Evolutionary conservation across 2,329 filamentous ascomycete genomes (phyloP).

Genomic region (Stenocarpella maydis): DNA sequence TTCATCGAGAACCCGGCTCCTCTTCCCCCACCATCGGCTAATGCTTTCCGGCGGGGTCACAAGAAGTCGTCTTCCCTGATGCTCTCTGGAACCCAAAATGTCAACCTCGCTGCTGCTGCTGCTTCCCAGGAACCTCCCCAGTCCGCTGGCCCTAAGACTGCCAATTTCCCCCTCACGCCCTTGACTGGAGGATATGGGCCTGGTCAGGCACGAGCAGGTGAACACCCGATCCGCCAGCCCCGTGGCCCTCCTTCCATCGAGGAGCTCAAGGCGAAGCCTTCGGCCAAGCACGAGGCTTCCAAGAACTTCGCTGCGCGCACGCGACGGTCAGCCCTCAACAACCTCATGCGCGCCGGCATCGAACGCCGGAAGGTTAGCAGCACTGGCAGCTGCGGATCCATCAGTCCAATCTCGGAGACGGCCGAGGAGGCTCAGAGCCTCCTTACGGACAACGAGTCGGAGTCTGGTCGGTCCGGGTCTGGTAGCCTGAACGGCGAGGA

Average conservation of each 20-base stretch:
- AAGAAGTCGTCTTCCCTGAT: conserved; percentile 84
- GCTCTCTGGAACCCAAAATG: conserved; percentile 63
- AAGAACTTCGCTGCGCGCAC: conserved; percentile 96
- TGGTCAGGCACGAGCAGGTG: conserved; percentile 89
- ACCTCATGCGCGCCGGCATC: conserved; percentile 87
- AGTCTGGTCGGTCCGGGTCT: conserved; percentile 75
- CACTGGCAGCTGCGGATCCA: conserved; percentile 77
- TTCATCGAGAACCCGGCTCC: conserved; percentile 66
- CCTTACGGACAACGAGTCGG: conserved; percentile 77
- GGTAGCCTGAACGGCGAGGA: conserved; percentile 80
- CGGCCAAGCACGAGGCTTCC: conserved; percentile 92
- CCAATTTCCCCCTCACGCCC: conserved; percentile 81
- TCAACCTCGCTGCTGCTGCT: conserved; percentile 49
- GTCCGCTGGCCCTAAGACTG: conserved; percentile 77
- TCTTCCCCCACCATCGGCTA: conserved; percentile 86
- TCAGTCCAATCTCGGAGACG: conserved; percentile 89
- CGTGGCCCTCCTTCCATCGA: conserved; percentile 91
- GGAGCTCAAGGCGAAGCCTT: conserved; percentile 88
- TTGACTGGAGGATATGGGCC: conserved; percentile 88
- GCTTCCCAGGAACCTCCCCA: conserved; percentile 55
- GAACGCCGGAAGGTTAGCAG: conserved; percentile 82
- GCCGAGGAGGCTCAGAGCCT: conserved; percentile 72
- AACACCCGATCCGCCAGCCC: conserved; percentile 93
- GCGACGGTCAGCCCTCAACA: conserved; percentile 89
- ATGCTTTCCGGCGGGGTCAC: conserved; percentile 91